Conservation (phyloP, 2,329 filamentous ascomycete genomes). For the Fusarium austroafricanum region DNA sequence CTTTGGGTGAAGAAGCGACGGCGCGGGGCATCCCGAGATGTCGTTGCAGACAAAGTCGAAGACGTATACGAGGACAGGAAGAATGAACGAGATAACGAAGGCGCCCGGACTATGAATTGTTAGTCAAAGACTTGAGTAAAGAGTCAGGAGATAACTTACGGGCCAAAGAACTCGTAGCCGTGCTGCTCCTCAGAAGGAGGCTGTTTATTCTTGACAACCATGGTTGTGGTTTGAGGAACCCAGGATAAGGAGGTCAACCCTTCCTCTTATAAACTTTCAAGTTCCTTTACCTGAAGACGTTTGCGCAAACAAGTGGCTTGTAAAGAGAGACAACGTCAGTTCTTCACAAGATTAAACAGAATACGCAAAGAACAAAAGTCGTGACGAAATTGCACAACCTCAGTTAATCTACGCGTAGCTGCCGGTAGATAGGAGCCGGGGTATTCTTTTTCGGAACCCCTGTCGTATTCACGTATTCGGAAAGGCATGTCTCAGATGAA, state of each 20-base stretch:
- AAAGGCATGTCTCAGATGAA: conserved; percentile 1
- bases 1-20: conserved; percentile 79
- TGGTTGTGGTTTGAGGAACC: conserved; percentile 18
- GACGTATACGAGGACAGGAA: conserved; percentile 82
- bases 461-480: conserved; percentile 34
- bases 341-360: conserved; percentile 6
- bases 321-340: conserved; percentile 14
- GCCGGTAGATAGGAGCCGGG: background rate
- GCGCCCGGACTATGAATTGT: conserved; percentile 74
- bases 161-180: conserved; percentile 65
- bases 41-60: conserved; percentile 93
- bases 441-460: conserved; percentile 12
- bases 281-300: background rate
- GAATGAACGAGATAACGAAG: conserved; percentile 79
- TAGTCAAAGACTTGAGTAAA: background rate
- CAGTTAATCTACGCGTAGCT: conserved; percentile 31
- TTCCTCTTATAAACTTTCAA: background rate
- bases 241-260: background rate
- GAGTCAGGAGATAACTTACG: conserved; percentile 53
- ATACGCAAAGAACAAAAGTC: conserved; percentile 1
- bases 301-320: background rate
- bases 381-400: conserved; percentile 36
- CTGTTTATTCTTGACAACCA: conserved; percentile 49
- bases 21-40: conserved; percentile 88
- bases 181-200: conserved; percentile 51